A percentile compares a stretch with the other conserved stretches of the same genome.
Evolutionary conservation across 768 basidiomycete genomes (phyloP).

Genomic region (Trametes elegans): DNA sequence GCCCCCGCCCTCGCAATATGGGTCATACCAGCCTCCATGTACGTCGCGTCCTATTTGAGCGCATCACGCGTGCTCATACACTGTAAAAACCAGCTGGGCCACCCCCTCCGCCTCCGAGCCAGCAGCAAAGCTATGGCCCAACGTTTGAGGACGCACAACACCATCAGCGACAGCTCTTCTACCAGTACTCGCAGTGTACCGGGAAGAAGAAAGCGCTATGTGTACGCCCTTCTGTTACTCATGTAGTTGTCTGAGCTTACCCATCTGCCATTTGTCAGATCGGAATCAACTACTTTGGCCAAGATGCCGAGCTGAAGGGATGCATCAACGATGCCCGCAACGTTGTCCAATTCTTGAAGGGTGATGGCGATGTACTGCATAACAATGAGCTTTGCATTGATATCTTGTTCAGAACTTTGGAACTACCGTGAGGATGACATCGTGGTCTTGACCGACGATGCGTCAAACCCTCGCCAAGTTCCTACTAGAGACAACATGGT

Average conservation of each 20-base stretch:
- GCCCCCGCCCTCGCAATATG: conserved; percentile 15
- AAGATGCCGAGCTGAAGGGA: conserved; percentile 42
- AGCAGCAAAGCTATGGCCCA: conserved; percentile 45
- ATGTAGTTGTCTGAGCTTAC: background rate
- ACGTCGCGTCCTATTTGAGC: background rate
- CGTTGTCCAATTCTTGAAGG: conserved; percentile 45
- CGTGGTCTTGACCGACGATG: conserved; percentile 56
- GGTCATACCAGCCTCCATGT: conserved; percentile 27
- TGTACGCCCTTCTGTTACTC: conserved; percentile 32
- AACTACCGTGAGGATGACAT: conserved; percentile 53
- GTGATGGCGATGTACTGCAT: too few species aligned
- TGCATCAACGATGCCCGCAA: conserved; percentile 64
- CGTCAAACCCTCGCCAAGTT: conserved; percentile 39
- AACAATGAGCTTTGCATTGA: background rate
- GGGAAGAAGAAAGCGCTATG: conserved; percentile 55
- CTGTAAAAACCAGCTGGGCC: conserved; percentile 31
- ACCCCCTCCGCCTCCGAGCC: conserved; percentile 33
- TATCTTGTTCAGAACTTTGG: conserved; percentile 34
- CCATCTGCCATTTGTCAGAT: conserved; percentile 33
- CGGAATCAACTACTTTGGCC: conserved; percentile 53
- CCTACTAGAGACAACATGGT: conserved; percentile 57
- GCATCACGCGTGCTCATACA: background rate
- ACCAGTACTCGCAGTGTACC: conserved; percentile 56
- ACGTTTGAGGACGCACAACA: conserved; percentile 34
- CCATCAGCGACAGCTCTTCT: conserved; percentile 41